Percentiles rank a stretch among this genome's conserved stretches.
These are phyloP conservation scores for Boeremia lycopersici DNA, from an alignment of 2,329 filamentous ascomycete genomes.

Conservation along the genomic window DNA sequence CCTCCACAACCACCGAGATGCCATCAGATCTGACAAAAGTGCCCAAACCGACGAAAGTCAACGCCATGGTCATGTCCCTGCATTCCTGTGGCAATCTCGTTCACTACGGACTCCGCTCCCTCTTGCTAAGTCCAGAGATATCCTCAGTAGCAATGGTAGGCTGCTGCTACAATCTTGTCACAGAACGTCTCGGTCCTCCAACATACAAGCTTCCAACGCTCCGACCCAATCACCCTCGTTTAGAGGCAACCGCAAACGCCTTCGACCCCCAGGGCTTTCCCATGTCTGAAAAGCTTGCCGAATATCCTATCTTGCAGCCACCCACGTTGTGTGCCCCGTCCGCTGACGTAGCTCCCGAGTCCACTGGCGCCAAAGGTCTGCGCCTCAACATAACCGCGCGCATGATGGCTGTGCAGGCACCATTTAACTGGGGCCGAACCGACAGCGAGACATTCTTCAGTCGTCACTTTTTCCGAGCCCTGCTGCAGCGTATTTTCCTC, in stretches of 20 bases:
- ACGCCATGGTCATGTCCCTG: conserved; percentile 87
- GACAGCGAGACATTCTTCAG: conserved; percentile 91
- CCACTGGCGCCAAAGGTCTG: conserved; percentile 59
- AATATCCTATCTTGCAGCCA: conserved; percentile 47
- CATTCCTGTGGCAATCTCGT: conserved; percentile 98
- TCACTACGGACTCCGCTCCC: conserved; percentile 87
- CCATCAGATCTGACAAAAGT: conserved; percentile 33
- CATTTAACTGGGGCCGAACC: conserved; percentile 82
- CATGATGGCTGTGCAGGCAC: conserved; percentile 98
- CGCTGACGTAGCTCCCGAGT: neutral
- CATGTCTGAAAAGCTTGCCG: conserved; percentile 75
- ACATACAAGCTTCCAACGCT: conserved; percentile 83
- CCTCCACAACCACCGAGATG: conserved; percentile 26
- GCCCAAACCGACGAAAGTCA: conserved; percentile 41
- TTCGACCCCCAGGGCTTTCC: conserved; percentile 91
- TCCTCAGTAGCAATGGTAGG: conserved; percentile 93
- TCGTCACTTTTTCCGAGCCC: conserved; percentile 87
- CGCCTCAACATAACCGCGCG: conserved; percentile 93
- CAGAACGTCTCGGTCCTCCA: conserved; percentile 83
- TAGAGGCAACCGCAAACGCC: conserved; percentile 70
- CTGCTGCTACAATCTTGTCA: conserved; percentile 97
- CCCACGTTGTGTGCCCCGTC: neutral
- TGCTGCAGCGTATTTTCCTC: conserved; percentile 90
- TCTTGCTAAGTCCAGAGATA: conserved; percentile 82
- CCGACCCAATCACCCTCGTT: conserved; percentile 73